phyloP scores from a whole-genome alignment of 2,329 filamentous ascomycete genomes.

The Ophiostoma himal-ulmi region DNA sequence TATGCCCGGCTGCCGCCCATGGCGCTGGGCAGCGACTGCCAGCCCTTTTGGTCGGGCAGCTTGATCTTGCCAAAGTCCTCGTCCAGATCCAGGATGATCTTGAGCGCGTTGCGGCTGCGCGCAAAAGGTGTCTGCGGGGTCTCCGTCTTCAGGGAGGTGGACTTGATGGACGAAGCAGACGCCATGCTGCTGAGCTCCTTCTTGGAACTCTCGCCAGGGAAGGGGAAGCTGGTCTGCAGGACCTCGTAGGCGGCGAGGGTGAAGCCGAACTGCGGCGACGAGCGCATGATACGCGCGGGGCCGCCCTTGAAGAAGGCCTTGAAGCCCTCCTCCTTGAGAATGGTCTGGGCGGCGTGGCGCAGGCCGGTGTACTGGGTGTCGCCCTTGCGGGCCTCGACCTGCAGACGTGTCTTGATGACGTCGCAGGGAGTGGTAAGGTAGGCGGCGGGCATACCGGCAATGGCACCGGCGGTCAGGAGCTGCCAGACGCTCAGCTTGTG shows the following conservation, averaged over 20 bases:
- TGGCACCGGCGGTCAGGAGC: slow-evolving; percentile 88
- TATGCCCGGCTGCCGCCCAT: slow-evolving; percentile 36
- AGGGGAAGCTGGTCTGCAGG: slow-evolving; percentile 72
- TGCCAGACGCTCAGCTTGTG: slow-evolving; percentile 88
- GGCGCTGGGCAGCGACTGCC: slow-evolving; percentile 48
- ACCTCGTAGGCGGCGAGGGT: slow-evolving; percentile 94
- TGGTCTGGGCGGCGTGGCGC: slow-evolving; percentile 75
- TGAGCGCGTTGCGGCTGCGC: slow-evolving; percentile 79
- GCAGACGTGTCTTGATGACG: slow-evolving; percentile 97
- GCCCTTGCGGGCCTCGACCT: slow-evolving; percentile 95
- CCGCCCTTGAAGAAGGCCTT: slow-evolving; percentile 98
- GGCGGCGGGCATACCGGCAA: slow-evolving; percentile 83
- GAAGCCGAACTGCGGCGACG: slow-evolving; percentile 95
- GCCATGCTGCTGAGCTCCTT: slow-evolving; percentile 51
- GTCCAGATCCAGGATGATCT: slow-evolving; percentile 91
- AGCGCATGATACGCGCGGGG: slow-evolving; percentile 87
- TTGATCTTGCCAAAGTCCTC: slow-evolving; percentile 80
- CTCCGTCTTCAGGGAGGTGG: slow-evolving; percentile 13
- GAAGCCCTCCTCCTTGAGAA: slow-evolving; percentile 88
- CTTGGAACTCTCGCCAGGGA: slow-evolving; percentile 59
- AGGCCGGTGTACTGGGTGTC: slow-evolving; percentile 83
- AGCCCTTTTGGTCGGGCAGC: slow-evolving; percentile 49
- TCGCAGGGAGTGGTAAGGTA: slow-evolving; percentile 97
- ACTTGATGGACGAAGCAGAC: neutral
- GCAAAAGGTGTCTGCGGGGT: slow-evolving; percentile 44